These are phyloP conservation scores for Blastobotrys chiropterorum DNA, from an alignment of 805 yeast genomes.

Conservation along the genomic window DNA sequence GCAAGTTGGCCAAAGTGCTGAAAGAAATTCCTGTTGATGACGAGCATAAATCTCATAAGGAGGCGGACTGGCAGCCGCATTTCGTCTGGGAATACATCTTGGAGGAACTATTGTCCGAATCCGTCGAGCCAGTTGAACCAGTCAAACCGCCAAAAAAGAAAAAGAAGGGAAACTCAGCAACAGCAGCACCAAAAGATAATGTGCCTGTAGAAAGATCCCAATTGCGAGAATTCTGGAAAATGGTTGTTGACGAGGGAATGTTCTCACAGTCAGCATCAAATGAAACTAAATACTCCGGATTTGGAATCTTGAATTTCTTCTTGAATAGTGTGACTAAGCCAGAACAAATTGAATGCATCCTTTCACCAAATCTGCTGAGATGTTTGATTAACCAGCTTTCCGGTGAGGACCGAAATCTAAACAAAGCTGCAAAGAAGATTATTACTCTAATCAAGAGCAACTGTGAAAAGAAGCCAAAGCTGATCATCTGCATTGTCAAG, in stretches of 20 bases:
- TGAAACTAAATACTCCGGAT: slow-evolving; percentile 83
- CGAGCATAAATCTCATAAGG: slow-evolving; percentile 21
- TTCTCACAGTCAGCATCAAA: slow-evolving; percentile 72
- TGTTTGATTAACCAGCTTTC: slow-evolving; percentile 71
- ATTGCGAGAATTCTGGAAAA: slow-evolving; percentile 69
- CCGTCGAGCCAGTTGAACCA: slow-evolving; percentile 31
- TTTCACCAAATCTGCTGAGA: slow-evolving; percentile 52
- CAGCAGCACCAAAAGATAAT: not conserved
- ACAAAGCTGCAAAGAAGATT: slow-evolving; percentile 56
- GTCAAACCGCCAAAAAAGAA: slow-evolving; percentile 20
- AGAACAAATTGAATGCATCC: slow-evolving; percentile 19
- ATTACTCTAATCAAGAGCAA: slow-evolving; percentile 38
- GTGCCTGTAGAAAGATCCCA: slow-evolving; percentile 27
- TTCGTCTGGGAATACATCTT: slow-evolving; percentile 67
- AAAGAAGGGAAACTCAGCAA: slow-evolving; percentile 22
- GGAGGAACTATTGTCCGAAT: slow-evolving; percentile 29
- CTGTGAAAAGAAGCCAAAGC: slow-evolving; percentile 33
- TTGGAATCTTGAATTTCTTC: slow-evolving; percentile 58
- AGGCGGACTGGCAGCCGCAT: slow-evolving; percentile 65
- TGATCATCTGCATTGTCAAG: slow-evolving; percentile 29
- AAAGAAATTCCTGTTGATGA: slow-evolving; percentile 33
- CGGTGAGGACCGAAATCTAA: slow-evolving; percentile 55
- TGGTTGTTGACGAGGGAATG: slow-evolving; percentile 71
- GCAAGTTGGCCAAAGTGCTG: slow-evolving; percentile 53
- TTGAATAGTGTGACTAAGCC: slow-evolving; percentile 28